Percentiles rank a stretch among this genome's conserved stretches.
These are phyloP conservation scores for Saururus chinensis DNA, from an alignment of 164 flowering plant genomes.

Conservation along the genomic window DNA sequence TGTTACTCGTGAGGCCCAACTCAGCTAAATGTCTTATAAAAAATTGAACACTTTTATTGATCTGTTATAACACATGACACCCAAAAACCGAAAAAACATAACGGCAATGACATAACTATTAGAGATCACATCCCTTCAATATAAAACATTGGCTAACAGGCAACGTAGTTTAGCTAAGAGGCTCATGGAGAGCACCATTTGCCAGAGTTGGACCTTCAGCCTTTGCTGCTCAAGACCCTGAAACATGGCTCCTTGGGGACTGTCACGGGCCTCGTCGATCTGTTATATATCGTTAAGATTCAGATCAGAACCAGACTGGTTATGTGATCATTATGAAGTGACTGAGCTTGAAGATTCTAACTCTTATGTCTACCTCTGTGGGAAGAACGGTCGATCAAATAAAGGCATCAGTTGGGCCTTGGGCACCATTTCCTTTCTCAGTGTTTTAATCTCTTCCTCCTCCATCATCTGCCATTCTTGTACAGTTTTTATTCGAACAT, in stretches of 20 bases:
- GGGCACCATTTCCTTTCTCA: constrained; percentile 81
- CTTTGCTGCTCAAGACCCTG: constrained; percentile 18
- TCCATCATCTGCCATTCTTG: constrained; percentile 40
- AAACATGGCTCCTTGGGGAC: constrained; percentile 61
- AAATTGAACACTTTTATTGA: too few species aligned
- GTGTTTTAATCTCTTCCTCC: constrained; percentile 58
- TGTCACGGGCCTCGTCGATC: constrained; percentile 63
- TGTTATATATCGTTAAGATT: constrained; percentile 7
- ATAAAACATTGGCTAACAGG: too few species aligned
- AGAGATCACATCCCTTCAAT: too few species aligned
- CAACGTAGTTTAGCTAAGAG: too few species aligned
- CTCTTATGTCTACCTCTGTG: constrained; percentile 53
- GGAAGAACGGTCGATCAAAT: constrained; percentile 69
- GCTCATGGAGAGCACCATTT: background rate
- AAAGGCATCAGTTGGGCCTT: constrained; percentile 79
- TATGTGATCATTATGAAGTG: too few species aligned
- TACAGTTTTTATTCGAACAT: background rate
- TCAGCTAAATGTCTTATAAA: too few species aligned
- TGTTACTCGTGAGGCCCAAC: too few species aligned
- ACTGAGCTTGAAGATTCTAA: too few species aligned
- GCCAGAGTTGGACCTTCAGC: constrained; percentile 14
- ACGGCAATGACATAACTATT: too few species aligned
- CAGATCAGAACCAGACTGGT: too few species aligned
- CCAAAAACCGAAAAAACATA: too few species aligned
- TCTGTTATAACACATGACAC: too few species aligned